A percentile compares a stretch with the other conserved stretches of the same genome.
These are phyloP conservation scores for Lenzites betulinus DNA, from an alignment of 768 basidiomycete genomes.

Conservation along the genomic window DNA sequence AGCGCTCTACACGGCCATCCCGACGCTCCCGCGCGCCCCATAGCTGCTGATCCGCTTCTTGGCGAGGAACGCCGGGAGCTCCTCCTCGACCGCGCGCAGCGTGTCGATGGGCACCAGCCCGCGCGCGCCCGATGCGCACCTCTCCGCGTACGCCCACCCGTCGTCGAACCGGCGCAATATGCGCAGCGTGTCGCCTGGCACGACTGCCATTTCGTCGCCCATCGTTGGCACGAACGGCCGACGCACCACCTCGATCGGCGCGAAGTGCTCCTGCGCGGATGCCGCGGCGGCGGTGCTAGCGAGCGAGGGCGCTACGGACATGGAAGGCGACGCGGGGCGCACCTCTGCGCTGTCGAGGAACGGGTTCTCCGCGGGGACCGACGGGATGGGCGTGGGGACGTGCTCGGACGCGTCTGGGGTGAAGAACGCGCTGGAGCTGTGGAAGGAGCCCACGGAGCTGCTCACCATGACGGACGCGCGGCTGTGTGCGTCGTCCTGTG, in stretches of 20 bases:
- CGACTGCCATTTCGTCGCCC: constrained; percentile 60
- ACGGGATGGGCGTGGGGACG: background rate
- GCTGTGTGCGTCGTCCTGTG: constrained; percentile 27
- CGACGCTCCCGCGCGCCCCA: constrained; percentile 18
- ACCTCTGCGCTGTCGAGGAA: constrained; percentile 27
- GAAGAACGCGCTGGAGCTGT: constrained; percentile 11
- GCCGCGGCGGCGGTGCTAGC: constrained; percentile 34
- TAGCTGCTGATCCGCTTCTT: constrained; percentile 51
- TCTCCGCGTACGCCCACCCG: constrained; percentile 70
- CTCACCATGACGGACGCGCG: constrained; percentile 5
- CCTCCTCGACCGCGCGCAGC: constrained; percentile 50
- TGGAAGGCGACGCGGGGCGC: background rate
- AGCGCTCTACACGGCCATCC: constrained; percentile 14
- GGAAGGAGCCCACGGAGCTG: constrained; percentile 4
- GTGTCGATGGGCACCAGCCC: constrained; percentile 76
- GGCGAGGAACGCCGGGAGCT: constrained; percentile 50
- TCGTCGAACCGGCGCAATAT: constrained; percentile 63
- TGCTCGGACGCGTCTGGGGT: constrained; percentile 5
- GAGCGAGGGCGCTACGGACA: background rate
- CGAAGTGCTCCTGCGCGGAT: constrained; percentile 39
- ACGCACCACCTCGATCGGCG: constrained; percentile 49
- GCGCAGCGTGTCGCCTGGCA: constrained; percentile 51
- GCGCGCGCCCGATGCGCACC: constrained; percentile 33
- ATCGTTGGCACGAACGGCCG: constrained; percentile 59
- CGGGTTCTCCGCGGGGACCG: constrained; percentile 25